Base-by-base conservation (phyloP, 108 stramenopile species). In the Pinguiococcus pyrenoidosus region DNA sequence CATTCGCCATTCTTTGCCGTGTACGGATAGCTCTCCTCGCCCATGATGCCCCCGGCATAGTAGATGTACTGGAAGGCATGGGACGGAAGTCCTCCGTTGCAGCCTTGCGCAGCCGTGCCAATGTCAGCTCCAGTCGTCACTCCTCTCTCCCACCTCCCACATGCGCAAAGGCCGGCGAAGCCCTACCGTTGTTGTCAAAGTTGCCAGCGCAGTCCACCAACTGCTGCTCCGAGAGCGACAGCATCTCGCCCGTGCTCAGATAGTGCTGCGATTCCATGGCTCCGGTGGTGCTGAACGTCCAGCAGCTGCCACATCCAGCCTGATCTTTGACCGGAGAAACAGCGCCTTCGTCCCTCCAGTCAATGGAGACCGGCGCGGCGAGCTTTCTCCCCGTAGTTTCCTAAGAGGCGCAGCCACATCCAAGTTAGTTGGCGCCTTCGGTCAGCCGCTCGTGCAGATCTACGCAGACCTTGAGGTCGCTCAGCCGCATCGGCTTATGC, bases 291-390 rank as follows among this genome's bases (percentile, higher is more conserved):
- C 56, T 58, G 40, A 58, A 58, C 1, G 45, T 13, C 56, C 56
- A 58, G 56, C 56, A 58, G 10, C 38, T 40, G 13, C 56, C 56
- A 37, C 56, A 58, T 36, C 56, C 56, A 48, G 56, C 35, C 55
- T 56, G 55, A 37, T 57, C 39, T 39, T 57, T 57, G 23, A 57
- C 56, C 21, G 13, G 20, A 6, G 56, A 57, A 4, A 57, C 56
- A 14, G 56, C 56, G 10, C 56, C 56, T 12, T 38, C 29, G 30
- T 46, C 44, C 3, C 56, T 25, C 56, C 56, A 57, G 39, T 57
- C 56, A 29, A 32, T 29, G 21, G 46, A 12, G n/a, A 42, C 16
- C 14, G 56, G 47, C 29, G 46, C 46, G 22, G 35, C 37, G n/a
- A n/a, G n/a, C n/a, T n/a, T n/a, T n/a, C n/a, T n/a, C n/a, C n/a